These are phyloP conservation scores for Zopfia rhizophila DNA, from an alignment of 2,329 filamentous ascomycete genomes.

Conservation along the genomic window DNA sequence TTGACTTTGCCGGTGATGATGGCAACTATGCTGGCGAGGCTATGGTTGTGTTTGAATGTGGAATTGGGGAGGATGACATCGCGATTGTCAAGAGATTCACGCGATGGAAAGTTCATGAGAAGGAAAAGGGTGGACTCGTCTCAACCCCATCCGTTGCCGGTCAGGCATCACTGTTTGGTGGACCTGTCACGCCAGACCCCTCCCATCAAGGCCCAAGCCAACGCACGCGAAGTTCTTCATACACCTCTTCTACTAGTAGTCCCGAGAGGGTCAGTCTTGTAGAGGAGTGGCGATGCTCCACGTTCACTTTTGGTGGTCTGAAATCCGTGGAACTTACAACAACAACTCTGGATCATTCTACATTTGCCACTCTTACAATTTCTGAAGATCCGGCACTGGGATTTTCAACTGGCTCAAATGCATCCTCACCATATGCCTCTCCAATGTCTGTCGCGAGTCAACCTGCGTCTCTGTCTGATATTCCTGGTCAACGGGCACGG, in stretches of 20 bases:
- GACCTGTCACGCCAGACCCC: constrained; percentile 49
- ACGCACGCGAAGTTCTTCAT: constrained; percentile 43
- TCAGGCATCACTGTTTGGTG: constrained; percentile 63
- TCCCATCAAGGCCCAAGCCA: constrained; percentile 17
- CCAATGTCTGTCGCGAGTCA: constrained; percentile 62
- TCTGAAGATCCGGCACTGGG: constrained; percentile 81
- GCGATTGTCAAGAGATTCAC: constrained; percentile 67
- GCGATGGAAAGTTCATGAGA: constrained; percentile 60
- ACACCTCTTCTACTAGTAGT: constrained; percentile 49
- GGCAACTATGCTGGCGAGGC: constrained; percentile 79
- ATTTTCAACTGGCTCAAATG: constrained; percentile 64
- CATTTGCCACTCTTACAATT: constrained; percentile 74
- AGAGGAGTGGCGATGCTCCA: constrained; percentile 75
- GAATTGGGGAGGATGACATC: constrained; percentile 68
- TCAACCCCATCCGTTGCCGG: constrained; percentile 30
- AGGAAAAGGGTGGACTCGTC: constrained; percentile 29
- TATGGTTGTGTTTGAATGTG: constrained; percentile 78
- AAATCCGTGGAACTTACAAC: constrained; percentile 73
- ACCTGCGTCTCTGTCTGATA: constrained; percentile 63
- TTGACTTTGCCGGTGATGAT: constrained; percentile 89
- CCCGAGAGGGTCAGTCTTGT: constrained; percentile 48
- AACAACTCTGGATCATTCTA: constrained; percentile 78
- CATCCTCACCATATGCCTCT: constrained; percentile 65
- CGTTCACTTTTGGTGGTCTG: constrained; percentile 69
- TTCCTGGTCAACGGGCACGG: constrained; percentile 86